Base-by-base conservation (phyloP, 495 filamentous ascomycete species). In the Podospora tetraspora region DNA sequence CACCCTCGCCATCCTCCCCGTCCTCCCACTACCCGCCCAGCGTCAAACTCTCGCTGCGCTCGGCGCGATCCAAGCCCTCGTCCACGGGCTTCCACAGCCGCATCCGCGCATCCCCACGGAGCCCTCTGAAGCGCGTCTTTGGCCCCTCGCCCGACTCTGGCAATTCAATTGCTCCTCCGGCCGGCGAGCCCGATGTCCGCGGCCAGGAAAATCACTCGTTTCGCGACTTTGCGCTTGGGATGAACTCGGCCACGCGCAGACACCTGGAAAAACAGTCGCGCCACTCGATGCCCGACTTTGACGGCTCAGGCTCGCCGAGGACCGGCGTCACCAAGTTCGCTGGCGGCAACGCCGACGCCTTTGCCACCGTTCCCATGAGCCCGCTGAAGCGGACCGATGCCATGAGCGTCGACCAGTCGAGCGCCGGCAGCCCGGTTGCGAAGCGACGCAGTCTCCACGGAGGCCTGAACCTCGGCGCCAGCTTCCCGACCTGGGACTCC, bases 381-480 rank as follows among this genome's bases (percentile, higher is more conserved):
- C 95, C 95, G 0, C 79, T 99, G 59, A 98, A 98, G 80, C 87
- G 96, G 61, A 96, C 88, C 72, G 95, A 99, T 77, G 90, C 91
- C 7, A 89, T 96, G 91, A 91, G 91, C 73, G 77, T 96, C 16
- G 94, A 96, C 70, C 88, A 90, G 62, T 80, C 87, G 19, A 87
- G 83, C 67, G 81, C 89, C n/a, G 92, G 89, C 43, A 97, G 91
- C 71, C 93, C 94, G 2, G 89, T 92, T 23, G 88, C 91, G 13
- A 97, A 97, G 83, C 84, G 94, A 59, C 87, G 94, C 67, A 96
- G 93, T 75, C 79, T 94, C 43, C 91, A 95, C 71, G 88, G 88
- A 13, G 81, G 83, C 12, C 81, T 87, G 0, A 86, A 80, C 61
- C 81, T 90, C 61, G 79, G 27, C 70, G 83, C 23, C 73, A 81